phyloP scores from a whole-genome alignment of 2,329 filamentous ascomycete genomes.

The Ophiognomonia clavigignenti-juglandacearum region DNA sequence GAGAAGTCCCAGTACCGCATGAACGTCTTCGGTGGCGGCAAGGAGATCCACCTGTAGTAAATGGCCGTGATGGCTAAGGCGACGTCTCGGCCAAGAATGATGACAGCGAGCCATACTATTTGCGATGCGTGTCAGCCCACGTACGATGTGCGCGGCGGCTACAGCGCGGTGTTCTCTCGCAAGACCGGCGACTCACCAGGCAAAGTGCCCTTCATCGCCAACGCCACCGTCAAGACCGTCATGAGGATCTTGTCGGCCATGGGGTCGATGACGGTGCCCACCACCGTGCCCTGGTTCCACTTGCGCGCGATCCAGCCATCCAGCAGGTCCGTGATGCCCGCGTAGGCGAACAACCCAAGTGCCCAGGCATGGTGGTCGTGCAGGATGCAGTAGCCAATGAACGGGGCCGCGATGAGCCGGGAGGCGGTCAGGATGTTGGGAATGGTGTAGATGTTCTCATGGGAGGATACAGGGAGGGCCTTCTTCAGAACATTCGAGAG shows the following conservation, averaged over 20 bases:
- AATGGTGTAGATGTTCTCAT: constrained; percentile 95
- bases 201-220: constrained; percentile 77
- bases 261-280: constrained; percentile 90
- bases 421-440: constrained; percentile 90
- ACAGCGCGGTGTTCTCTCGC: too few species aligned
- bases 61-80: constrained; percentile 80
- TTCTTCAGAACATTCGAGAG: constrained; percentile 12
- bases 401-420: constrained; percentile 75
- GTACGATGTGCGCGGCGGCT: too few species aligned
- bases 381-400: constrained; percentile 84
- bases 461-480: constrained; percentile 30
- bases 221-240: constrained; percentile 82
- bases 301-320: constrained; percentile 90
- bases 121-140: constrained; percentile 1
- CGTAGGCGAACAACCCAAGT: constrained; percentile 83
- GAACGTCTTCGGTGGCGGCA: constrained; percentile 91
- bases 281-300: constrained; percentile 87
- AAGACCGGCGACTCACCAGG: constrained; percentile 55
- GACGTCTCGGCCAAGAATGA: constrained; percentile 86
- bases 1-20: constrained; percentile 95
- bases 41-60: constrained; percentile 92
- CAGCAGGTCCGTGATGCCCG: constrained; percentile 83
- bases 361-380: constrained; percentile 76
- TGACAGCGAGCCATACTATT: constrained; percentile 76
- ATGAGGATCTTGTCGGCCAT: constrained; percentile 97